These are phyloP conservation scores for Rhodamnia rubescens DNA, from an alignment of 345 rosid genomes.

Conservation along the genomic window DNA sequence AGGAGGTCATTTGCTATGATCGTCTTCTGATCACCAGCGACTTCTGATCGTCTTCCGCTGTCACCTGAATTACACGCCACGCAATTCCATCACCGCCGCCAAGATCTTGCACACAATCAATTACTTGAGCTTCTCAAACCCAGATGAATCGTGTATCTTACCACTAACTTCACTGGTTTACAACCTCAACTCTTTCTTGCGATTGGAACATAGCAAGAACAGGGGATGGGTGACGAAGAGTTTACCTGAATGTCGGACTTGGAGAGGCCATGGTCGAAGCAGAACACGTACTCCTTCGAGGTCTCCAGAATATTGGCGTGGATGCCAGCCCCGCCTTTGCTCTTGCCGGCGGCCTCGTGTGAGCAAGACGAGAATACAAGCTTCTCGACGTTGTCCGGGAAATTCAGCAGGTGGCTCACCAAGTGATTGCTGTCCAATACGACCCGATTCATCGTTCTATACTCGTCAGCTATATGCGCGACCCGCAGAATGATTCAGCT, in stretches of 20 bases:
- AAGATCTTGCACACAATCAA: too few species aligned
- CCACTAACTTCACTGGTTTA: background rate
- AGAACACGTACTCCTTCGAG: slow-evolving; percentile 51
- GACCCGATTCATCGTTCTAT: slow-evolving; percentile 4
- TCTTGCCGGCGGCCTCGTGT: slow-evolving; percentile 10
- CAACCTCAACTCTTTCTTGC: background rate
- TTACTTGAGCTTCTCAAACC: background rate
- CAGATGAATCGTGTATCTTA: background rate
- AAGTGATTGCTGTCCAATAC: background rate
- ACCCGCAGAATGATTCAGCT: background rate
- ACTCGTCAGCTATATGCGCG: background rate
- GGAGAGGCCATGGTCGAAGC: slow-evolving; percentile 60
- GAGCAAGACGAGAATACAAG: slow-evolving; percentile 19
- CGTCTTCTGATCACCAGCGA: slow-evolving; percentile 40
- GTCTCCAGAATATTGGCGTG: slow-evolving; percentile 51
- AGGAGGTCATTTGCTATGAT: too few species aligned
- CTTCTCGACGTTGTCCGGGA: slow-evolving; percentile 49
- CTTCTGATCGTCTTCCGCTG: slow-evolving; percentile 45
- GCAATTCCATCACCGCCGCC: background rate
- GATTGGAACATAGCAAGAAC: background rate
- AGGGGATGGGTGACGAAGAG: background rate
- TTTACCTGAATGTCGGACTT: slow-evolving; percentile 62
- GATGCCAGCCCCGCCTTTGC: slow-evolving; percentile 12
- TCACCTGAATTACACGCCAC: background rate
- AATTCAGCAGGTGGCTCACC: slow-evolving; percentile 24